A percentile compares a stretch with the other conserved stretches of the same genome.
These are phyloP conservation scores for Phytophthora melonis DNA, from an alignment of 352 stramenopile genomes.

Conservation along the genomic window DNA sequence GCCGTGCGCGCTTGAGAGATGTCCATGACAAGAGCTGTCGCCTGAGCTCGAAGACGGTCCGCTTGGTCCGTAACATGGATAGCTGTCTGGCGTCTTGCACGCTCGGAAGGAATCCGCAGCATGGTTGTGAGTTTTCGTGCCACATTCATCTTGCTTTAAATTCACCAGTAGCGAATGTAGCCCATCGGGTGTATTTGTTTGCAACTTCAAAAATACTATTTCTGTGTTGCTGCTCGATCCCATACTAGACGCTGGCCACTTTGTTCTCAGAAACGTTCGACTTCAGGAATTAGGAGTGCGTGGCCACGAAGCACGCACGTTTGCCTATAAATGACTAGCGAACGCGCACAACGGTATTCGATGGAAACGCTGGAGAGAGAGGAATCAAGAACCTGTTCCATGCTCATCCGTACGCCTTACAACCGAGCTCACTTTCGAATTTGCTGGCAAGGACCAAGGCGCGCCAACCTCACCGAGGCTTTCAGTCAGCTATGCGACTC, in stretches of 20 bases:
- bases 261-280: conserved; percentile 33
- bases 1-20: conserved; percentile 31
- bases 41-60: conserved; percentile 22
- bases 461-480: neutral
- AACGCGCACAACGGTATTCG: neutral
- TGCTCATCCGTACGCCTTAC: neutral
- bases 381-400: neutral
- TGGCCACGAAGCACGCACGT: neutral
- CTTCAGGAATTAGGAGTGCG: neutral
- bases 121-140: conserved; percentile 14
- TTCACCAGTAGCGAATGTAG: neutral
- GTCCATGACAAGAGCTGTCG: conserved; percentile 29
- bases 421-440: conserved; percentile 25
- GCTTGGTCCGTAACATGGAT: conserved; percentile 25
- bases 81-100: conserved; percentile 10
- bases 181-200: neutral
- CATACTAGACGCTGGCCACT: conserved; percentile 7
- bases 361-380: neutral
- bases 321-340: conserved; percentile 24
- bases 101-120: conserved; percentile 2
- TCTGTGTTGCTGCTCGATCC: conserved; percentile 3
- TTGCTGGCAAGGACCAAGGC: neutral
- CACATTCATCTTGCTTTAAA: conserved; percentile 2
- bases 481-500: neutral
- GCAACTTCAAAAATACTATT: neutral